Percentiles rank a stretch among this genome's conserved stretches.
These are phyloP conservation scores for Geosmithia flava DNA, from an alignment of 2,329 filamentous ascomycete genomes.

Conservation along the genomic window DNA sequence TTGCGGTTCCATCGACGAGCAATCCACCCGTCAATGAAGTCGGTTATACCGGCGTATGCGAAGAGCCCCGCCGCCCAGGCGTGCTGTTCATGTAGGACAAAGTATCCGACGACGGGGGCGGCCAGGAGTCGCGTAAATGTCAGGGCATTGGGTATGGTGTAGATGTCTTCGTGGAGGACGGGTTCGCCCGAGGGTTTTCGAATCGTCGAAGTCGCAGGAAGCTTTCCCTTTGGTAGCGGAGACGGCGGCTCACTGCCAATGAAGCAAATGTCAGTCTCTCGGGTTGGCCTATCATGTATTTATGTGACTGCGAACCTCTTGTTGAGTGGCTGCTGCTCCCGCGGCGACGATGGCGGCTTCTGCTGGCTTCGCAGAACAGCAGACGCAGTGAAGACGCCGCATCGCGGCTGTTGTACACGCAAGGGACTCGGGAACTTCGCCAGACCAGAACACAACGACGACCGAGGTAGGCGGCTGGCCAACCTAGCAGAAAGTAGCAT, in stretches of 20 bases:
- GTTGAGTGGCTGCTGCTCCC: background rate
- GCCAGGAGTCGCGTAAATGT: conserved; percentile 77
- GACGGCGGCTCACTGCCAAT: background rate
- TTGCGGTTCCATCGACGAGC: conserved; percentile 77
- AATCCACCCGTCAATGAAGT: conserved; percentile 89
- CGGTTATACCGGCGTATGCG: conserved; percentile 81
- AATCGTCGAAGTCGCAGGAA: background rate
- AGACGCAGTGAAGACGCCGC: conserved; percentile 3
- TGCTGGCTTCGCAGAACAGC: background rate
- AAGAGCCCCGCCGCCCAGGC: conserved; percentile 74
- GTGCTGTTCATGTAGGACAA: conserved; percentile 74
- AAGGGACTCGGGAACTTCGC: background rate
- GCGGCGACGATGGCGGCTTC: background rate
- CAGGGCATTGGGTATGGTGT: conserved; percentile 88
- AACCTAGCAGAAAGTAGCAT: conserved; percentile 4
- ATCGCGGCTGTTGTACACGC: background rate
- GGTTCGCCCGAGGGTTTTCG: conserved; percentile 1
- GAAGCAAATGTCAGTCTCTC: background rate
- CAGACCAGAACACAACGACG: background rate
- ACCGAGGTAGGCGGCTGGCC: background rate
- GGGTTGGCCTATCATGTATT: background rate
- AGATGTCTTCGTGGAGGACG: conserved; percentile 71
- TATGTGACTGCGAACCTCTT: background rate
- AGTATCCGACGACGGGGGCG: conserved; percentile 77
- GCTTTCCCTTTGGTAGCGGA: background rate